Evolutionary conservation across 2,329 filamentous ascomycete species (phyloP).

Genomic region (Aspergillus sp.): DNA sequence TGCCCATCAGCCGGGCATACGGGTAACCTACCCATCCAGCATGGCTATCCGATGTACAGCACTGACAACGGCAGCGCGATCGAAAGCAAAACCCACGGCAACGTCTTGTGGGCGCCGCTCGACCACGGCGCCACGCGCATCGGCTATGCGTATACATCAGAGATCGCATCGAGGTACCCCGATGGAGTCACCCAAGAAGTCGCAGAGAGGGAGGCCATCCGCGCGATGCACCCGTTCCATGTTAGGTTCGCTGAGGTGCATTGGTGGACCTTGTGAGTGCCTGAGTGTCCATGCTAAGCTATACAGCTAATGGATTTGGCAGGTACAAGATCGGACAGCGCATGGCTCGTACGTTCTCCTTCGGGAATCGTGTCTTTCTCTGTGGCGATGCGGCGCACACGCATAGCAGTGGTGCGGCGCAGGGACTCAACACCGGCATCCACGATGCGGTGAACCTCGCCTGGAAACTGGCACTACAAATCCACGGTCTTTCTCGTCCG

Average conservation of each 20-base stretch:
- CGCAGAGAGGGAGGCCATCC: slow-evolving; percentile 19
- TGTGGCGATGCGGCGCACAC: slow-evolving; percentile 48
- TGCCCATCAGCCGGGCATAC: slow-evolving; percentile 16
- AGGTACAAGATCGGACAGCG: slow-evolving; percentile 35
- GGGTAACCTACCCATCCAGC: too few species aligned
- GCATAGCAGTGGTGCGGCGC: slow-evolving; percentile 52
- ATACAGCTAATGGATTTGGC: neutral
- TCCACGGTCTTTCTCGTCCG: slow-evolving; percentile 24
- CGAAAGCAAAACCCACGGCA: slow-evolving; percentile 19
- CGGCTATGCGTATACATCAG: slow-evolving; percentile 19
- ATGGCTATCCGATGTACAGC: neutral
- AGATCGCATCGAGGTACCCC: slow-evolving; percentile 15
- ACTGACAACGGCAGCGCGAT: neutral
- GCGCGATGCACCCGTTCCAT: slow-evolving; percentile 18
- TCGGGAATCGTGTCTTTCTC: slow-evolving; percentile 47
- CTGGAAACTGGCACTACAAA: slow-evolving; percentile 52
- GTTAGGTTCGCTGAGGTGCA: slow-evolving; percentile 21
- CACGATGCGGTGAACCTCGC: slow-evolving; percentile 52
- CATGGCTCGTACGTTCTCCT: slow-evolving; percentile 36
- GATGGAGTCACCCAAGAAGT: slow-evolving; percentile 14
- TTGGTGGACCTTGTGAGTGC: slow-evolving; percentile 27
- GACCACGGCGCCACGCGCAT: slow-evolving; percentile 20
- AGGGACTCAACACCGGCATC: slow-evolving; percentile 56
- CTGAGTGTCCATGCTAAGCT: too few species aligned
- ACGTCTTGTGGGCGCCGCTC: slow-evolving; percentile 32